Base-by-base conservation (phyloP, 495 filamentous ascomycete genomes). In the Hyaloscypha finlandica region DNA sequence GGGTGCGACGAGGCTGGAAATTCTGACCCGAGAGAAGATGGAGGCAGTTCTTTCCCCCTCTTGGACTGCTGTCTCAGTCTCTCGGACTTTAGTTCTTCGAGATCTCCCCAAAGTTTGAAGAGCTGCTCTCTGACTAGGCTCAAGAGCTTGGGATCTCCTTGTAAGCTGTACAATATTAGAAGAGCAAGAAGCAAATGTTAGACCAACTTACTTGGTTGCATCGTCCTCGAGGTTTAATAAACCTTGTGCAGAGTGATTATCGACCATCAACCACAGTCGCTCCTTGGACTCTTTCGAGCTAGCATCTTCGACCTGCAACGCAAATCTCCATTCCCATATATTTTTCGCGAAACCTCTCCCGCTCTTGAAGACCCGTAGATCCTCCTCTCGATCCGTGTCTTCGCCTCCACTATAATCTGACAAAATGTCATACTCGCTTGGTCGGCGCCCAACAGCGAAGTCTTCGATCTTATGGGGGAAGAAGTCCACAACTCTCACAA, bases 61-160 rank as follows among this genome's bases (percentile, higher is more conserved):
- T 45, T 55, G 52, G 22, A 19, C 37, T 16, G 45, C 25, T 48
- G 35, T 8, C 45, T n/a, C 11, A 62, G 63, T 30, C 20, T 19
- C 48, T 57, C 70, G n/a, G 68, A 39, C 42, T 72, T 90, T 92
- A 55, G 73, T 73, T 96, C 92, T 74, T 92, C 89, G 8, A 97
- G 84, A 66, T 96, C 83, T 4, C 94, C 94, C 93, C 94, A 98
- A 8, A 98, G 81, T 35, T 85, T 78, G 75, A 88, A 94, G 19
- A 97, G 83, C 72, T 88, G 88, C 72, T 96, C 86, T 48, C 84
- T 80, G 2, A 97, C 76, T 8, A 75, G 62, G 31, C 53, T 69
- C 8, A 96, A 75, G 3, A 73, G 68, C 0, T 71, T 42, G 6
- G 73, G 48, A 42, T 90, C 75, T 59, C 71, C 71, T 20, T 84